Conservation (phyloP, 345 rosid genomes). For the Salix koriyanagi region DNA sequence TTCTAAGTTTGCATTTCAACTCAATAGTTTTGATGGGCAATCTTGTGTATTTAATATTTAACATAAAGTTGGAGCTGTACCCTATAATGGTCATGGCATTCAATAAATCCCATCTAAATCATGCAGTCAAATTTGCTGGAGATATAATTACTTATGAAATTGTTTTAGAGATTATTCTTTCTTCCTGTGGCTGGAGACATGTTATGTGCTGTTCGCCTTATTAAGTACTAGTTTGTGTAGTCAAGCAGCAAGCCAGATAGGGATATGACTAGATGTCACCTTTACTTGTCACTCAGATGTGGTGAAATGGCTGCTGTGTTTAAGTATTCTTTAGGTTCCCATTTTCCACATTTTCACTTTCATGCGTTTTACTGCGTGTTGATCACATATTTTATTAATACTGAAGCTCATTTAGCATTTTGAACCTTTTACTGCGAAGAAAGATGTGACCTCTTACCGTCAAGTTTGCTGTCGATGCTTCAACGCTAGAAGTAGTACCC, state of each 20-base stretch:
- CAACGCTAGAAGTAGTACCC: not conserved
- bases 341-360: not conserved
- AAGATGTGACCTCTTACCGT: not conserved
- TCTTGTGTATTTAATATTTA: not conserved
- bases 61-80: not conserved
- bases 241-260: not conserved
- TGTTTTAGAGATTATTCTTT: too few species aligned
- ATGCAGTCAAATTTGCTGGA: too few species aligned
- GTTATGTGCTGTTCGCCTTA: not conserved
- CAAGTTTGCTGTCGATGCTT: not conserved
- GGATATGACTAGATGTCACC: not conserved
- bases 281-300: not conserved
- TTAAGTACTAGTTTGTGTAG: not conserved
- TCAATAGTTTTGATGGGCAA: not conserved
- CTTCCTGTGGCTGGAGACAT: not conserved
- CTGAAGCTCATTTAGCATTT: not conserved
- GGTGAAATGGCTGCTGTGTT: not conserved
- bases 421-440: not conserved
- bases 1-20: not conserved
- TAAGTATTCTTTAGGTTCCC: not conserved
- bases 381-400: not conserved
- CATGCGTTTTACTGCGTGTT: not conserved
- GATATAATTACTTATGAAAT: too few species aligned
- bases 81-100: not conserved
- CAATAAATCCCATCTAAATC: not conserved